Evolutionary conservation across 164 flowering plant species (phyloP).

Genomic region (Kingdonia uniflora): DNA sequence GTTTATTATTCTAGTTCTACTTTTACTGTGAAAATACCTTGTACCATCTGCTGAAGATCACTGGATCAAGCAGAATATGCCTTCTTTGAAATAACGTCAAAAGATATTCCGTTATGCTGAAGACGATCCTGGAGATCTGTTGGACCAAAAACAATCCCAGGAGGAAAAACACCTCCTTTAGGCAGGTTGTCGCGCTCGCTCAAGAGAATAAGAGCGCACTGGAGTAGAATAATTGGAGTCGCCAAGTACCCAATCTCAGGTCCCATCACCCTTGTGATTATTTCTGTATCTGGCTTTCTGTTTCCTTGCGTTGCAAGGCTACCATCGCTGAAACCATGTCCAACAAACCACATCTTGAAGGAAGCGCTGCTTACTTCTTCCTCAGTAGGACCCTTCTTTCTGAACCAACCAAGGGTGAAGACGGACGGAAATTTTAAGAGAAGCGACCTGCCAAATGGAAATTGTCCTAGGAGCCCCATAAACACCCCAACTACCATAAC

Average conservation of each 20-base stretch:
- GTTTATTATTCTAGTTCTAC: no score
- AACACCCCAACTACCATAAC: constrained; percentile 32
- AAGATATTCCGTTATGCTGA: constrained; percentile 74
- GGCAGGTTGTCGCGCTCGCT: constrained; percentile 52
- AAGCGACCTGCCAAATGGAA: constrained; percentile 68
- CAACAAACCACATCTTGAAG: constrained; percentile 89
- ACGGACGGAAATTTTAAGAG: constrained; percentile 68
- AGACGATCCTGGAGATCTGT: constrained; percentile 82
- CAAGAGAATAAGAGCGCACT: constrained; percentile 67
- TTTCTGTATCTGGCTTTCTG: constrained; percentile 56
- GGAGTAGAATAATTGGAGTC: constrained; percentile 74
- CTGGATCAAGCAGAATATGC: constrained; percentile 13
- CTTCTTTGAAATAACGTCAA: constrained; percentile 58
- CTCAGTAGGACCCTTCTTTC: constrained; percentile 77
- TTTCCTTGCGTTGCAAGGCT: constrained; percentile 26
- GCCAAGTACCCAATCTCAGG: constrained; percentile 92
- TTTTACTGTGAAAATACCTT: no score
- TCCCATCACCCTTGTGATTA: constrained; percentile 73
- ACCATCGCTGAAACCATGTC: constrained; percentile 51
- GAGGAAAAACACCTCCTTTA: constrained; percentile 70
- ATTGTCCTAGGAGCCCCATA: constrained; percentile 45
- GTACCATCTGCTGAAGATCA: no score
- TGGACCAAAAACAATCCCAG: constrained; percentile 84
- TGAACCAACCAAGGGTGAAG: constrained; percentile 76
- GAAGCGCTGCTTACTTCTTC: constrained; percentile 76